These are phyloP conservation scores for Alternaria rosae DNA, from an alignment of 2,329 filamentous ascomycete genomes.

Conservation along the genomic window DNA sequence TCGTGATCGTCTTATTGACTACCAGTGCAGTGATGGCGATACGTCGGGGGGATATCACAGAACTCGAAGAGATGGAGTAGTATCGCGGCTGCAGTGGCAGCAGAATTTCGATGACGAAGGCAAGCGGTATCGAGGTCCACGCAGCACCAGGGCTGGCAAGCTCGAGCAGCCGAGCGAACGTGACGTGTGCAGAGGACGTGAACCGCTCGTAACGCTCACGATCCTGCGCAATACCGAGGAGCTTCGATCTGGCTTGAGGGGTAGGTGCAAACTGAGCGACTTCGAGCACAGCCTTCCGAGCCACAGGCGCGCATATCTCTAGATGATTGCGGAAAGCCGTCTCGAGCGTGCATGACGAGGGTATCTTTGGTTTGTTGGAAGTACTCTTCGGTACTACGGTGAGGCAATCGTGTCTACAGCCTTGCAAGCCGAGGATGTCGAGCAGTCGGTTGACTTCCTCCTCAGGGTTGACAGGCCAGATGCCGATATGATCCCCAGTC, in stretches of 20 bases:
- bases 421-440: conserved; percentile 32
- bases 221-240: conserved; percentile 42
- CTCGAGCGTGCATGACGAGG: conserved; percentile 51
- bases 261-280: conserved; percentile 53
- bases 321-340: conserved; percentile 56
- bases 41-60: conserved; percentile 46
- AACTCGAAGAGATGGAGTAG: conserved; percentile 49
- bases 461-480: conserved; percentile 53
- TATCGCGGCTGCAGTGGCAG: conserved; percentile 38
- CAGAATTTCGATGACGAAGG: conserved; percentile 41
- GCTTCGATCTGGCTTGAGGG: conserved; percentile 35
- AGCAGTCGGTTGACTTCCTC: conserved; percentile 49
- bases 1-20: conserved; percentile 40
- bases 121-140: conserved; percentile 47
- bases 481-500: conserved; percentile 54
- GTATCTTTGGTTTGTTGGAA: conserved; percentile 46
- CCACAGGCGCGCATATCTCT: conserved; percentile 55
- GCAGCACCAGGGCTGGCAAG: conserved; percentile 29
- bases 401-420: conserved; percentile 29
- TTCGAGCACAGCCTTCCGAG: conserved; percentile 49
- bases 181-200: conserved; percentile 44
- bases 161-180: conserved; percentile 49
- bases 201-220: conserved; percentile 46
- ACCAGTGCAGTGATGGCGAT: conserved; percentile 52
- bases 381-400: conserved; percentile 39